Evolutionary conservation across 768 basidiomycete species (phyloP), one percentile per base, ranked within the genome.

Genomic region (Trametes coccinea): DNA sequence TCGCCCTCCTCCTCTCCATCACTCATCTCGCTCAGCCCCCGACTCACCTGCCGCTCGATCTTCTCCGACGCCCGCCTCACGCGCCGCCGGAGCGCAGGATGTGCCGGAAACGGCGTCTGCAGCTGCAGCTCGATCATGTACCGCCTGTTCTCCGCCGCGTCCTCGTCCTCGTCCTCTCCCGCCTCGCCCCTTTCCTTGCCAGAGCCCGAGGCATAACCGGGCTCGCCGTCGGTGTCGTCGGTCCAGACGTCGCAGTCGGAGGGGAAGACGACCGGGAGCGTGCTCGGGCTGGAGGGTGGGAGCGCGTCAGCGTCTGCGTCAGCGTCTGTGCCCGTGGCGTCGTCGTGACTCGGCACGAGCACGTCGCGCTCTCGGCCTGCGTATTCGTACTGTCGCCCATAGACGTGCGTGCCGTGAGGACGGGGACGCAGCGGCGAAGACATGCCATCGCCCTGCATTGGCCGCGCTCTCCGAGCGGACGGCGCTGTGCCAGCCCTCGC

Each of bases 101-200:
- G 66, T 50, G 70, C 69, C 2, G 73, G 73, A 49, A 57, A 67
- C 45, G 71, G 71, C 43, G 71, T 72, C 53, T 62, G 57, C 22
- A 63, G 60, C 55, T 67, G 69, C 46, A 68, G 53, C 51, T 57
- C 66, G 62, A 66, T 65, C 30, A 65, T 64, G 49, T 62, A 66
- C 33, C 62, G 60, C 46, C 59, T 64, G 29, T 49, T 40, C 63
- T 56, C 60, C 31, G 41, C 29, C 37, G 33, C 39, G 17, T 8
- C 30, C 31, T 27, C 44, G 7, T 59, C 47, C 6, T 11, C 34
- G 34, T 37, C 34, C 34, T 37, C 34, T 49, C 41, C 30, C 39
- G 48, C 27, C 44, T 37, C 34, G 17, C 49, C 31, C 34, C 33
- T 4, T 4, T 43, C 46, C 33, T 30, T 34, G 4, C 34, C 34